Evolutionary conservation across 2,329 filamentous ascomycete genomes (phyloP), one percentile per base, ranked within the genome.

Genomic region (Epichloe gansuensis): DNA sequence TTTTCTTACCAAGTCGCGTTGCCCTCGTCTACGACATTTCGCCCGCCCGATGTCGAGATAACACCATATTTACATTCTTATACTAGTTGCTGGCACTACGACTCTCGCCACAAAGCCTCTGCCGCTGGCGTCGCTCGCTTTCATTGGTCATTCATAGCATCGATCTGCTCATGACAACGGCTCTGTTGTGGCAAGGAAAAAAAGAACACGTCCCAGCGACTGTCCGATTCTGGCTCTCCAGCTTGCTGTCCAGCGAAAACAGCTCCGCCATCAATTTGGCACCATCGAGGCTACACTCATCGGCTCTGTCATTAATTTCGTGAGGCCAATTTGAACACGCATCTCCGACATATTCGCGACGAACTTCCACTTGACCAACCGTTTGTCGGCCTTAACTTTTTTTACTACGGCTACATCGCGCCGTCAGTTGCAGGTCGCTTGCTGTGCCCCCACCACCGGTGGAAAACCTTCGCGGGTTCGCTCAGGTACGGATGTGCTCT

Each of bases 401-500:
- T 51, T 51, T 43, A 38, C 31, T 35, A 34, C 43, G 52, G 28
- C 43, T 37, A 51, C 47, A 34, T 45, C 45, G 48, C 48, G 52
- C 44, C 46, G 23, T 42, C 44, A 41, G 23, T 42, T 12, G 15
- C 52, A 44, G 44, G 45, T 51, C 45, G 34, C 43, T 48, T 54
- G 37, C 38, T 48, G 48, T 31, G 25, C 31, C 39, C 45, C 48
- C 48, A 54, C 52, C 17, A 38, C 49, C 38, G 46, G n/a, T 43
- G 46, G n/a, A 51, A 43, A 53, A 37, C 13, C 11, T 31, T 50
- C 52, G 37, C 35, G 46, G 42, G 42, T 25, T 52, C 46, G 25
- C 23, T 54, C 53, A 54, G 49, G 53, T 54, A 49, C 50, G 49
- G 39, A 31, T 38, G 39, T 28, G 34, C 46, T 52, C 42, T 17